Conservation (phyloP, 257 asterid species). For the Ilex aquifolium region DNA sequence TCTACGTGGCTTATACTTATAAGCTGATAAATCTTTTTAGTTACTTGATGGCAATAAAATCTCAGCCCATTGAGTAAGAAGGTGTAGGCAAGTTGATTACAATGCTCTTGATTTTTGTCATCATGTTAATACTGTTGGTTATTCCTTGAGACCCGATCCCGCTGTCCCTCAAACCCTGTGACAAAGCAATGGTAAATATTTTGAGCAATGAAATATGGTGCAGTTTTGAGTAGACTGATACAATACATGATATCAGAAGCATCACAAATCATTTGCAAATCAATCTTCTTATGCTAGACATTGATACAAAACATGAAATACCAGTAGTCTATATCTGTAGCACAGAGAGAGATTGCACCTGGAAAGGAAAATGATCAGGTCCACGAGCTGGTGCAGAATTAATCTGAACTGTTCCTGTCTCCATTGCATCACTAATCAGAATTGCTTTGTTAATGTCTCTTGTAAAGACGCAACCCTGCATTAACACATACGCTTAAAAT, state of each 20-base stretch:
- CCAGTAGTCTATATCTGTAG: no score
- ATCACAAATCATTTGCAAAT: no score
- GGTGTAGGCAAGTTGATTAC: background rate
- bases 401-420: conserved; percentile 3
- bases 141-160: background rate
- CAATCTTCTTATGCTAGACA: no score
- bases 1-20: no score
- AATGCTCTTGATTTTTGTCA: background rate
- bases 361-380: conserved; percentile 3
- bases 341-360: background rate
- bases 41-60: no score
- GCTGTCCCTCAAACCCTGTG: background rate
- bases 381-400: conserved; percentile 2
- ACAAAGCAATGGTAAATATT: background rate
- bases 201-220: no score
- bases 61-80: background rate
- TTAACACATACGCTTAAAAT: no score
- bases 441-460: conserved; percentile 1
- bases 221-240: no score
- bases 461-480: background rate
- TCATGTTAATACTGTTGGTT: conserved; percentile 1
- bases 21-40: no score
- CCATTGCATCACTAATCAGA: background rate
- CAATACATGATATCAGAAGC: no score
- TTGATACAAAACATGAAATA: no score